phyloP scores from a whole-genome alignment of 306 rosid genomes.

The Prunus mume region DNA sequence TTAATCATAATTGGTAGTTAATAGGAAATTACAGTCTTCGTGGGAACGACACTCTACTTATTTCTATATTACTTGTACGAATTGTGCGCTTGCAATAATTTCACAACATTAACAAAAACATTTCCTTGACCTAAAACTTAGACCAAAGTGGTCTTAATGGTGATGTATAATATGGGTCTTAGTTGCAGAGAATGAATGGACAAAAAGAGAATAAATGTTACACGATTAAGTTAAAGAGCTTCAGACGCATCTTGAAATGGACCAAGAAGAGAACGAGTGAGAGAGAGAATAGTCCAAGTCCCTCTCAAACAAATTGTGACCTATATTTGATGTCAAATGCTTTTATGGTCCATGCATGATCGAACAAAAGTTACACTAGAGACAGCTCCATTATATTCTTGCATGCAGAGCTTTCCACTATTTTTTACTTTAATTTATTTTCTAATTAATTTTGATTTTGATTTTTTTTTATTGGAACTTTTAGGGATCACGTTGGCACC shows the following conservation, averaged over 20 bases:
- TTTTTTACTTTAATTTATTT: background rate
- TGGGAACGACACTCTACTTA: too few species aligned
- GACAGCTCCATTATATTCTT: background rate
- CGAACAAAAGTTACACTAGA: background rate
- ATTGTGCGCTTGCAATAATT: too few species aligned
- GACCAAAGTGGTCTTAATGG: background rate
- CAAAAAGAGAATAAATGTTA: background rate
- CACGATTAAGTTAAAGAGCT: background rate
- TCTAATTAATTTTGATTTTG: background rate
- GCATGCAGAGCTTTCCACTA: background rate
- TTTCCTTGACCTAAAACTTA: background rate
- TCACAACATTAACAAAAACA: too few species aligned
- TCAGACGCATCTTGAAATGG: background rate
- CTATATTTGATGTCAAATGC: background rate
- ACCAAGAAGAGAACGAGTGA: background rate
- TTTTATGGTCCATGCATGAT: background rate
- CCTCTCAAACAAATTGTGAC: background rate
- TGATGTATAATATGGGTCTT: background rate
- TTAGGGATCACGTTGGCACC: conserved; percentile 2
- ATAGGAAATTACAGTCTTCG: too few species aligned
- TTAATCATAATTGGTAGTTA: too few species aligned
- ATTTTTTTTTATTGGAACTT: background rate
- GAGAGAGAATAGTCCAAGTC: background rate
- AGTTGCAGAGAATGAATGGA: background rate
- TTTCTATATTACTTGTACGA: too few species aligned